phyloP scores from a whole-genome alignment of 306 rosid genomes.

The Canavalia ensiformis region DNA sequence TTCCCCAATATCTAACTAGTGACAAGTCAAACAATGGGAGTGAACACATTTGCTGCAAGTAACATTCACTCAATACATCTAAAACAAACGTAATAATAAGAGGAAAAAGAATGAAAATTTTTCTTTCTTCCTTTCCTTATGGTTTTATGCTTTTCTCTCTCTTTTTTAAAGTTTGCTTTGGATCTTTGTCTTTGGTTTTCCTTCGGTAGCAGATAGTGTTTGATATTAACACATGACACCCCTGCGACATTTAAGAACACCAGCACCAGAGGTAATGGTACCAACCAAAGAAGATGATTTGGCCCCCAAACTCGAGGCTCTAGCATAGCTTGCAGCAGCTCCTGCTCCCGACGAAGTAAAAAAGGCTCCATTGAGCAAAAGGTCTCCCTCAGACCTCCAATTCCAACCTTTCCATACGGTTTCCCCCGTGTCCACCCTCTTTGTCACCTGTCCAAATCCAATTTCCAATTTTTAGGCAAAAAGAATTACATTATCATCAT shows the following conservation, averaged over 20 bases:
- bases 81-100: conserved; percentile 56
- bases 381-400: conserved; percentile 98
- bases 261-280: conserved; percentile 75
- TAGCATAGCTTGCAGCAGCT: conserved; percentile 85
- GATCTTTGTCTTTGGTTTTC: conserved; percentile 10
- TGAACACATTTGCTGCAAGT: conserved; percentile 58
- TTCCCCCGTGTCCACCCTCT: conserved; percentile 65
- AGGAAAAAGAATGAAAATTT: conserved; percentile 63
- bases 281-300: conserved; percentile 93
- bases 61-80: conserved; percentile 64
- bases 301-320: conserved; percentile 98
- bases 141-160: conserved; percentile 43
- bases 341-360: conserved; percentile 91
- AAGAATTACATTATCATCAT: neutral
- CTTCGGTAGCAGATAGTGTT: conserved; percentile 36
- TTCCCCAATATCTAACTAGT: conserved; percentile 57
- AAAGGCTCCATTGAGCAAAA: conserved; percentile 89
- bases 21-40: conserved; percentile 56
- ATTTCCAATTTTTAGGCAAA: conserved; percentile 19
- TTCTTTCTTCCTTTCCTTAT: conserved; percentile 57
- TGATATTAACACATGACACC: conserved; percentile 72
- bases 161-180: conserved; percentile 11
- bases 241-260: conserved; percentile 75
- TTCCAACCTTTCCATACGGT: conserved; percentile 84
- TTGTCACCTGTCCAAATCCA: conserved; percentile 74